A percentile compares a stretch with the other conserved stretches of the same genome.
Conservation (phyloP, 2,329 filamentous ascomycete genomes). For the Aspergillus unguis region DNA sequence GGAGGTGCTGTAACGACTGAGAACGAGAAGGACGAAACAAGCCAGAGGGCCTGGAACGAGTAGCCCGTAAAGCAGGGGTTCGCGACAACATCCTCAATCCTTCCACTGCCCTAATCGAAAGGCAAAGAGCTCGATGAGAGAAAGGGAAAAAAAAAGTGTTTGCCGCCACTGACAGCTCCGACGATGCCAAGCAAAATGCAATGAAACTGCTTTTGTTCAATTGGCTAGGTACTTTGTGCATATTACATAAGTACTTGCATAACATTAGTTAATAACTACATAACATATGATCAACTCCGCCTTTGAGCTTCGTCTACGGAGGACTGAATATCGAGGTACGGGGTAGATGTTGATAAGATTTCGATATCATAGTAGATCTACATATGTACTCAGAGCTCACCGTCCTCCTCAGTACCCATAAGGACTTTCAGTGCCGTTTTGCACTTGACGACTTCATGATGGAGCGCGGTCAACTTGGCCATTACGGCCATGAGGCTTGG, state of each 20-base stretch:
- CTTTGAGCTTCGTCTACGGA: too few relatives aligned
- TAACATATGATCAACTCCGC: background rate
- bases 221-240: constrained; percentile 22
- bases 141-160: constrained; percentile 7
- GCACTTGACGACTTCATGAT: constrained; percentile 67
- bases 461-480: constrained; percentile 76
- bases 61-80: constrained; percentile 29
- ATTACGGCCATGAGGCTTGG: constrained; percentile 79
- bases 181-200: constrained; percentile 24
- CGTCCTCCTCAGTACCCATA: constrained; percentile 62
- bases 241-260: constrained; percentile 15
- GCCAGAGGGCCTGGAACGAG: constrained; percentile 26
- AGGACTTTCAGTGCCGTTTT: constrained; percentile 71
- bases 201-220: constrained; percentile 24
- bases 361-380: too few relatives aligned
- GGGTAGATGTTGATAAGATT: too few relatives aligned
- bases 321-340: too few relatives aligned
- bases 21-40: constrained; percentile 25
- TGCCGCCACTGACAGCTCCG: constrained; percentile 19
- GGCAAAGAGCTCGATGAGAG: constrained; percentile 3
- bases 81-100: constrained; percentile 34
- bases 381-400: constrained; percentile 19
- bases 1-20: constrained; percentile 22
- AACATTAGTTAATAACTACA: background rate
- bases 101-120: constrained; percentile 13